Conservation (phyloP, 2,329 filamentous ascomycete species). For the Saccharata proteae region DNA sequence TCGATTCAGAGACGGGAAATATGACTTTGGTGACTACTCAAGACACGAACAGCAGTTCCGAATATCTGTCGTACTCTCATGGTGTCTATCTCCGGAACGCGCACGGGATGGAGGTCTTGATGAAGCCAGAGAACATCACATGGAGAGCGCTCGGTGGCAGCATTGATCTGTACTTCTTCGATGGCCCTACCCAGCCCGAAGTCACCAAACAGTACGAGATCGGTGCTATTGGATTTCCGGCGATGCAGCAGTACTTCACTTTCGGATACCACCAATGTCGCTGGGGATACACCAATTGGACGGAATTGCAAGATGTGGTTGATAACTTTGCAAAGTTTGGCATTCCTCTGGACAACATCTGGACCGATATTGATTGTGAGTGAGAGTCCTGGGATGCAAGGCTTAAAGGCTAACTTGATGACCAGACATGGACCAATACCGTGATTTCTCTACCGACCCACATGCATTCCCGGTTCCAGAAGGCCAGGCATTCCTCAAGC, state of each 20-base stretch:
- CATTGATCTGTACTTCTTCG: slow-evolving; percentile 69
- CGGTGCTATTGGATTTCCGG: slow-evolving; percentile 56
- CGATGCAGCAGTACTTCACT: slow-evolving; percentile 71
- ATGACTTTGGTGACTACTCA: slow-evolving; percentile 44
- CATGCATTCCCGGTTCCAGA: slow-evolving; percentile 38
- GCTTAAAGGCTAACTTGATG: slow-evolving; percentile 12
- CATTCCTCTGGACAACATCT: slow-evolving; percentile 41
- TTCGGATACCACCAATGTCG: slow-evolving; percentile 76
- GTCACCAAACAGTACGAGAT: slow-evolving; percentile 60
- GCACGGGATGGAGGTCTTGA: slow-evolving; percentile 61
- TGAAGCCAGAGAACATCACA: slow-evolving; percentile 52
- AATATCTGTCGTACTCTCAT: slow-evolving; percentile 58
- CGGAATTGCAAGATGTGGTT: slow-evolving; percentile 47
- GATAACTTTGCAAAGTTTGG: slow-evolving; percentile 41
- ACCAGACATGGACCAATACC: slow-evolving; percentile 47
- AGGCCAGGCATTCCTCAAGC: slow-evolving; percentile 39
- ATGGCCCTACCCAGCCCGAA: slow-evolving; percentile 55
- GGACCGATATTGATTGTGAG: slow-evolving; percentile 31
- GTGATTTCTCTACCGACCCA: slow-evolving; percentile 46
- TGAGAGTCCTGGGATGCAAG: slow-evolving; percentile 1
- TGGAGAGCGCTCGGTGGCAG: slow-evolving; percentile 66
- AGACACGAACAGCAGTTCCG: slow-evolving; percentile 30
- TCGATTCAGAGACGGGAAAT: slow-evolving; percentile 33
- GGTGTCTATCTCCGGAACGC: slow-evolving; percentile 68
- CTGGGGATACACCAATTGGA: slow-evolving; percentile 71